Conservation (phyloP, 768 basidiomycete genomes). For the Lactarius indigo region DNA sequence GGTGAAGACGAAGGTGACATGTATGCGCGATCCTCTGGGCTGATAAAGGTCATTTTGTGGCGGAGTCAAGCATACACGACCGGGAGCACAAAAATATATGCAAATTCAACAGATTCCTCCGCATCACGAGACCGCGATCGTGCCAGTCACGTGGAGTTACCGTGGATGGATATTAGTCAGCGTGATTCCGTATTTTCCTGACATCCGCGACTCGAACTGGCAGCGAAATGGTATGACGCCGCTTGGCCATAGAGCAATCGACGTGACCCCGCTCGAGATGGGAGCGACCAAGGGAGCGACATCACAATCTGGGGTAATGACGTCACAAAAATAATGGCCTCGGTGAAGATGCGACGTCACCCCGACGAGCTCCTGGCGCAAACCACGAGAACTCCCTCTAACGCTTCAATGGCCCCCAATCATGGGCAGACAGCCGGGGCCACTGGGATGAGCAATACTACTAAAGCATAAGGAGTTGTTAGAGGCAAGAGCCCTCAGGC, state of each 20-base stretch:
- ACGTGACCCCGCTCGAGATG: too few relatives aligned
- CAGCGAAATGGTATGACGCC: too few relatives aligned
- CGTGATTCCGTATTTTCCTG: not conserved
- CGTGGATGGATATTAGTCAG: not conserved
- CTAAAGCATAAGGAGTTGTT: not conserved
- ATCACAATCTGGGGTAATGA: not conserved
- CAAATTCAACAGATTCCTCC: not conserved
- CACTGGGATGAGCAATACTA: not conserved
- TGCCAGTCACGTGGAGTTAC: constrained; percentile 7
- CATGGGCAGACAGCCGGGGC: not conserved
- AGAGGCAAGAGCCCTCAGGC: not conserved
- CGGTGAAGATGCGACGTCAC: not conserved
- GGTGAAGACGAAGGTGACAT: constrained; percentile 24
- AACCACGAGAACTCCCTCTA: not conserved
- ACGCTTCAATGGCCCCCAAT: not conserved
- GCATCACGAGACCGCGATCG: constrained; percentile 17
- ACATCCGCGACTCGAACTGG: too few relatives aligned
- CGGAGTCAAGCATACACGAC: not conserved
- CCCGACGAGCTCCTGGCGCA: too few relatives aligned
- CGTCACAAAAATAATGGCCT: not conserved
- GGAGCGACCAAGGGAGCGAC: too few relatives aligned
- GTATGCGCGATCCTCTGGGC: constrained; percentile 21
- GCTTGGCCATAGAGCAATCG: too few relatives aligned
- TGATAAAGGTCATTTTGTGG: constrained; percentile 16
- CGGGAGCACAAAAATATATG: not conserved